These are phyloP conservation scores for Fusarium begoniae DNA, from an alignment of 2,329 filamentous ascomycete species.

Conservation along the genomic window DNA sequence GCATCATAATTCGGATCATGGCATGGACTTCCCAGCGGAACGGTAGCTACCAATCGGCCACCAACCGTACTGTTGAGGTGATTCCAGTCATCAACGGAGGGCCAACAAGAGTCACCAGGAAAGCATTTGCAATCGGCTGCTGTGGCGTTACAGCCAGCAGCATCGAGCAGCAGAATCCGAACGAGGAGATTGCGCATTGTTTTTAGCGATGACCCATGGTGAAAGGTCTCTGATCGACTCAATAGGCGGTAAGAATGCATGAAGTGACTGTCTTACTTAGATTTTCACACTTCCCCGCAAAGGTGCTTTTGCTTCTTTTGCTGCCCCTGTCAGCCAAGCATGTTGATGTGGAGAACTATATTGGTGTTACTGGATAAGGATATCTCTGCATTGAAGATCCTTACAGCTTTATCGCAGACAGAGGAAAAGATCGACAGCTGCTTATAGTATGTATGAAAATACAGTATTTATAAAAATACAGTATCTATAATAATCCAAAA, in stretches of 20 bases:
- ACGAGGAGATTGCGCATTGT: not conserved
- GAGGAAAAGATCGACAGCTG: not conserved
- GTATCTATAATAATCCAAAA: not conserved
- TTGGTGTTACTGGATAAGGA: not conserved
- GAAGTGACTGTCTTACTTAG: not conserved
- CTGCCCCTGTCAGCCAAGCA: not conserved
- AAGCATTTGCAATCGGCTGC: conserved; percentile 13
- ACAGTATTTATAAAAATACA: not conserved
- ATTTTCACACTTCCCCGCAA: not conserved
- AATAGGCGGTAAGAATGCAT: not conserved
- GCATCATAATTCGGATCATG: conserved; percentile 59
- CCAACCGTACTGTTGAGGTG: conserved; percentile 59
- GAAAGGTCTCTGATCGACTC: rapidly evolving
- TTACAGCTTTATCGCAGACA: too few species aligned
- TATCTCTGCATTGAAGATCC: not conserved
- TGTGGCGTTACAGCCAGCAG: not conserved
- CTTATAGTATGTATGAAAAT: too few species aligned
- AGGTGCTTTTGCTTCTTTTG: not conserved
- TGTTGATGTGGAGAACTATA: not conserved
- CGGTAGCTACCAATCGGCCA: conserved; percentile 59
- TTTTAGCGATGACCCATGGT: rapidly evolving
- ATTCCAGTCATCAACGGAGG: conserved; percentile 54
- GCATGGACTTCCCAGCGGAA: conserved; percentile 60
- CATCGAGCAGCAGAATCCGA: not conserved
- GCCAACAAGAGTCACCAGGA: conserved; percentile 64